phyloP scores from a whole-genome alignment of 805 yeast genomes.

The Zygotorulaspora florentina region DNA sequence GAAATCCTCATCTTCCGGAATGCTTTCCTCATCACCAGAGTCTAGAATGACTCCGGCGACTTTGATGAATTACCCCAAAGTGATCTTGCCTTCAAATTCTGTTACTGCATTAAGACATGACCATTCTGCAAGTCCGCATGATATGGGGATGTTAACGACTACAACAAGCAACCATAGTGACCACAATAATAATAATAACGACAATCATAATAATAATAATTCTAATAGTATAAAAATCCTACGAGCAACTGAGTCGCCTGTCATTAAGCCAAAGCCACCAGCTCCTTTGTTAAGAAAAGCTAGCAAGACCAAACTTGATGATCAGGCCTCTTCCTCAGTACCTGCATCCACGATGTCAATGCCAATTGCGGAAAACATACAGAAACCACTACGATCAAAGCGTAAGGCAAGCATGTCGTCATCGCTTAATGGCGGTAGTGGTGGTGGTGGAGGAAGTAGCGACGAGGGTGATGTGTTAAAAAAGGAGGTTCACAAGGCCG shows the following conservation, averaged over 20 bases:
- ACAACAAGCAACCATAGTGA: conserved; percentile 7
- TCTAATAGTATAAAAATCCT: conserved; percentile 6
- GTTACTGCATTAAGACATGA: conserved; percentile 1
- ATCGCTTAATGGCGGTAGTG: conserved; percentile 6
- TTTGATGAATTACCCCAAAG: conserved; percentile 27
- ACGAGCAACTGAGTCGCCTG: conserved; percentile 30
- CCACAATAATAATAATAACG: conserved; percentile 13
- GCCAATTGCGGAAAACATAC: background rate
- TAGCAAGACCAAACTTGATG: background rate
- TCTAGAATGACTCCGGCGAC: conserved; percentile 18
- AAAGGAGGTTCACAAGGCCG: conserved; percentile 65
- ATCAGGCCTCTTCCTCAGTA: background rate
- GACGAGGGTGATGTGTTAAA: conserved; percentile 18
- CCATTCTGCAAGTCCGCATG: conserved; percentile 6
- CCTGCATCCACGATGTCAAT: background rate
- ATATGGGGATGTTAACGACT: conserved; percentile 1
- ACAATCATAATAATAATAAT: background rate
- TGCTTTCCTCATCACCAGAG: conserved; percentile 10
- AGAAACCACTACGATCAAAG: conserved; percentile 2
- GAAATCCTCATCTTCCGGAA: conserved; percentile 9
- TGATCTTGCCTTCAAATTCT: conserved; percentile 23
- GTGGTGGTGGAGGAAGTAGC: conserved; percentile 10
- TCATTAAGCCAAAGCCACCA: conserved; percentile 20
- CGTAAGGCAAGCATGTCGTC: conserved; percentile 6
- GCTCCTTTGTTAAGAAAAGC: background rate